These are phyloP conservation scores for Coemansia sp. DNA, from an alignment of 192 early-diverging fungal genomes.

Conservation along the genomic window DNA sequence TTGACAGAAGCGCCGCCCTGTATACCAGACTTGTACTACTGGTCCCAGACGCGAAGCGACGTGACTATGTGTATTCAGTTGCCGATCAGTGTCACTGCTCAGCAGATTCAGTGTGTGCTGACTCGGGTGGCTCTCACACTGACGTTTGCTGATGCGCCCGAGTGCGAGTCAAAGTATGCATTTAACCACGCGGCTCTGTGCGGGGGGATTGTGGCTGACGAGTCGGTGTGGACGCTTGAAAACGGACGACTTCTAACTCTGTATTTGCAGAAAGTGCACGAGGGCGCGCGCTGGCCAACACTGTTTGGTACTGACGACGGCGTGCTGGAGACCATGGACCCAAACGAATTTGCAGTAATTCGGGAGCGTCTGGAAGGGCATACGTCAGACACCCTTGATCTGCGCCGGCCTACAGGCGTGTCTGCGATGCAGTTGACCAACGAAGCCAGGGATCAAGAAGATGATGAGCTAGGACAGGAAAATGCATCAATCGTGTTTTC, in stretches of 20 bases:
- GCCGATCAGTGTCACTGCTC: slow-evolving; percentile 49
- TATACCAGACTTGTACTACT: slow-evolving; percentile 53
- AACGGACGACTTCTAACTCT: slow-evolving; percentile 56
- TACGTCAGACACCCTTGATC: slow-evolving; percentile 43
- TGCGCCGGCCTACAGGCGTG: background rate
- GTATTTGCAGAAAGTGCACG: slow-evolving; percentile 58
- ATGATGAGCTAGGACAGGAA: slow-evolving; percentile 23
- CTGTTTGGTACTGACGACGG: slow-evolving; percentile 60
- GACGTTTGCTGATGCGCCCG: slow-evolving; percentile 8
- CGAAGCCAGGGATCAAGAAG: slow-evolving; percentile 19
- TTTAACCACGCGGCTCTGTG: slow-evolving; percentile 14
- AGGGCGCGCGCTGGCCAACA: slow-evolving; percentile 61
- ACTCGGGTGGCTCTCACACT: slow-evolving; percentile 50
- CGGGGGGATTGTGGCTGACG: slow-evolving; percentile 53
- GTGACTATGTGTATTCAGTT: slow-evolving; percentile 62
- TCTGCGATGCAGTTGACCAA: slow-evolving; percentile 6
- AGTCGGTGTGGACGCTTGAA: slow-evolving; percentile 68
- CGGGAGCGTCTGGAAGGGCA: slow-evolving; percentile 58
- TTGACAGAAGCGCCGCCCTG: background rate
- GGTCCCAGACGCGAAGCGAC: slow-evolving; percentile 64
- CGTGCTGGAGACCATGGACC: slow-evolving; percentile 60
- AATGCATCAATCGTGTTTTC: slow-evolving; percentile 36
- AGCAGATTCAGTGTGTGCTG: slow-evolving; percentile 59
- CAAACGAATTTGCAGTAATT: slow-evolving; percentile 57
- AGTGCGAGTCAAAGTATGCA: slow-evolving; percentile 7